These are phyloP conservation scores for Entophlyctis helioformis DNA, from an alignment of 192 early-diverging fungal species.

Conservation along the genomic window DNA sequence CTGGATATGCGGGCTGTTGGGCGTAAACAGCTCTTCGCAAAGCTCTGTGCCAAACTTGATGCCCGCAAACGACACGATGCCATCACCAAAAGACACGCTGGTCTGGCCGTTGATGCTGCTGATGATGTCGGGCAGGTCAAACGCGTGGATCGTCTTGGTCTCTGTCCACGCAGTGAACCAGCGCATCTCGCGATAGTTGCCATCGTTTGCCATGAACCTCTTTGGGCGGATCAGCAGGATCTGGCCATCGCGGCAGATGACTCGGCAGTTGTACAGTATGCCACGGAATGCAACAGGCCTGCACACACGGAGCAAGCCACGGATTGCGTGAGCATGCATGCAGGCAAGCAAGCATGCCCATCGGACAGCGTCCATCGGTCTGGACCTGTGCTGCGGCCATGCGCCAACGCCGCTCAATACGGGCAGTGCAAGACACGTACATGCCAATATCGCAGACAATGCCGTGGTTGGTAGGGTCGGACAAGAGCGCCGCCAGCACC, in stretches of 20 bases:
- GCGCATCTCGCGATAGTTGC: constrained; percentile 92
- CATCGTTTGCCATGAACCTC: constrained; percentile 89
- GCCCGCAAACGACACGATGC: neutral
- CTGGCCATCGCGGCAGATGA: constrained; percentile 65
- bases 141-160: constrained; percentile 52
- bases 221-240: constrained; percentile 97
- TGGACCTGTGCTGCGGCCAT: no score
- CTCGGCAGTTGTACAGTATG: constrained; percentile 94
- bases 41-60: constrained; percentile 88
- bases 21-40: constrained; percentile 97
- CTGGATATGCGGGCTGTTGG: constrained; percentile 82
- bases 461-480: constrained; percentile 45
- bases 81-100: neutral
- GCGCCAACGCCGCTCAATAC: no score
- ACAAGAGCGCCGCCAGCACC: constrained; percentile 63
- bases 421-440: constrained; percentile 34
- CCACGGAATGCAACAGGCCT: constrained; percentile 87
- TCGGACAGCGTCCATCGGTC: neutral
- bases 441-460: constrained; percentile 94
- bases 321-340: no score
- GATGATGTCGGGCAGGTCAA: constrained; percentile 72
- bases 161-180: constrained; percentile 89
- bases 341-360: no score
- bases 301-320: no score
- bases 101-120: constrained; percentile 66